These are phyloP conservation scores for Flaveria brownii DNA, from an alignment of 129 eudicot genomes.

Conservation along the genomic window DNA sequence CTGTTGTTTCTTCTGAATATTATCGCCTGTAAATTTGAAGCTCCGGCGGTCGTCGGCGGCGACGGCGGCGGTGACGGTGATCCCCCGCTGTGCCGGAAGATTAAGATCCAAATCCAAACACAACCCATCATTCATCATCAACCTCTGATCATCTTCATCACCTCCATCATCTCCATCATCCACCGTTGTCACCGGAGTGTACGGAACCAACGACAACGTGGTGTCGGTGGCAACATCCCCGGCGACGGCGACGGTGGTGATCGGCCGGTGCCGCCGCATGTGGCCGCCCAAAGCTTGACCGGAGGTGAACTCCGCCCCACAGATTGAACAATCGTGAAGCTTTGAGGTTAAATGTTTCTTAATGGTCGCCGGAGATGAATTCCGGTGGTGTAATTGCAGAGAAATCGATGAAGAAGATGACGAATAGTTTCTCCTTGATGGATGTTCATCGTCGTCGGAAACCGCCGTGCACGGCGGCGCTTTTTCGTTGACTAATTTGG, in stretches of 20 bases:
- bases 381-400: constrained; percentile 37
- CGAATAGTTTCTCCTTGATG: no score
- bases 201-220: constrained; percentile 46
- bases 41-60: constrained; percentile 29
- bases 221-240: constrained; percentile 28
- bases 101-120: constrained; percentile 95
- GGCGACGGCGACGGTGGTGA: background rate
- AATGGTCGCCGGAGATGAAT: background rate
- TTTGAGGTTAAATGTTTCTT: constrained; percentile 35
- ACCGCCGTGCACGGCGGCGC: background rate
- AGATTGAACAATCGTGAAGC: constrained; percentile 78
- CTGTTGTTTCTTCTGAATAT: constrained; percentile 37
- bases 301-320: constrained; percentile 88
- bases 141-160: constrained; percentile 29
- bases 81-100: constrained; percentile 75
- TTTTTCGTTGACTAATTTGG: constrained; percentile 34
- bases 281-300: constrained; percentile 99
- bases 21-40: constrained; percentile 32
- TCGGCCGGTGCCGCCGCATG: constrained; percentile 86
- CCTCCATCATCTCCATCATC: no score
- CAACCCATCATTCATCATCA: constrained; percentile 40
- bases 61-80: constrained; percentile 1
- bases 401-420: background rate
- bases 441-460: constrained; percentile 53
- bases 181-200: background rate